Evolutionary conservation across 345 rosid species (phyloP), one percentile per base, ranked within the genome.

Genomic region (Theobroma cacao): DNA sequence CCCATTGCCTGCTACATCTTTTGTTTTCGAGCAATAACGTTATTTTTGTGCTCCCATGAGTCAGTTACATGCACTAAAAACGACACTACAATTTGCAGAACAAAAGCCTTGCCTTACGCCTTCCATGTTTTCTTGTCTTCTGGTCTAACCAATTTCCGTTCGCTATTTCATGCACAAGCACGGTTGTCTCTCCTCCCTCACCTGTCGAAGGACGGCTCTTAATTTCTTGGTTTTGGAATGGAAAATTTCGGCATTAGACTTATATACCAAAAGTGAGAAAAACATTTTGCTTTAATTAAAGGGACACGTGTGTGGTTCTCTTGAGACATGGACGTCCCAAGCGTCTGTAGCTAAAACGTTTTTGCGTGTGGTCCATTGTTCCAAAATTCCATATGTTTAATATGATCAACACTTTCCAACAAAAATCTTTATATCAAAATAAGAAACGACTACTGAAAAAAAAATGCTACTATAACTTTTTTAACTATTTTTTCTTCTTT

Each of bases 221-320:
- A 10, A 24, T 59, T 24, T 26, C 17, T 59, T 5, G 9, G n/a
- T 5, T 61, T 12, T 15, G n/a, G 38, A 31, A 6, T 17, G 40
- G 17, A 33, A 7, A 62, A 45, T 47, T 43, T 47, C 26, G 58
- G 31, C 2, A 47, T 47, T 31, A 15, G 18, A 22, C 38, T 61
- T 15, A 4, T 45, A 15, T 7, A 26, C 14, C 18, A n/a, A 18
- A 26, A 73, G 17, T 2, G 17, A 38, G 7, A 2, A 30, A 41
- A 67, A 67, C 48, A 12, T 61, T 71, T 60, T 72, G 6, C 58
- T 31, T n/a, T 17, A 18, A 24, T 31, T 28, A 47, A 41, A 43
- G 18, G 24, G 60, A 74, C 22, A 79, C 17, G 67, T 43, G 55
- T 33, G 75, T 41, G 75, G 75, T 24, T 75, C 31, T 58, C 15